Base-by-base conservation (phyloP, 192 early-diverging fungal genomes). In the Lunasporangiospora selenospora region DNA sequence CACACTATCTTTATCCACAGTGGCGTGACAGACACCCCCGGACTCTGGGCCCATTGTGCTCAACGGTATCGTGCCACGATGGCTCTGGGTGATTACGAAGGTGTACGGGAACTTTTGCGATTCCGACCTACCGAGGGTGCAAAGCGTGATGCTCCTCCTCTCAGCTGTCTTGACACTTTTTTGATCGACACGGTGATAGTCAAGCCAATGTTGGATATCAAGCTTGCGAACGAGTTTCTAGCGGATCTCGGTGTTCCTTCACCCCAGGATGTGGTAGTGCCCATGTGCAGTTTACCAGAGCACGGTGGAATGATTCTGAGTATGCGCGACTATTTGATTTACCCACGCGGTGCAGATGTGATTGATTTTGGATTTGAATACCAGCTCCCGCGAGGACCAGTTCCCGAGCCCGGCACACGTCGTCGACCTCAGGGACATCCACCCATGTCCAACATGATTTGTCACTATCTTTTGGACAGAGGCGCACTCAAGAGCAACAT, bases 221-320 rank as follows among this genome's bases (percentile, higher is more conserved):
- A 77, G n/a, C 76, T 83, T 44, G 83, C 88, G 44, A 76, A 79
- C 41, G 77, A 81, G 15, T 65, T 86, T 31, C 52, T 86, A 21
- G 46, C 49, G 4, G 80, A 81, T 19, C 36, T 86, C 21, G 80
- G 82, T 18, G 60, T 67, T 7, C 62, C 65, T 36, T 38, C 64
- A 38, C 85, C 85, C 13, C 40, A 77, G 37, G 58, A 70, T 11
- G 85, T 91, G 0, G 67, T 92, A 12, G 86, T 83, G 6, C 83
- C 91, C 10, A 78, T 92, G 58, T 81, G 80, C 24, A 88, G 85
- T 30, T 64, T 92, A 39, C 80, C 89, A 1, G 91, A 92, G 75
- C 85, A 92, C 42, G 91, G 91, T 43, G 89, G 91, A 9, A 87
- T 87, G 75, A 80, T 91, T 27, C 62, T 92, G 55, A 80, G 85